phyloP scores from a whole-genome alignment of 73 alveolate genomes.

The Chromera velia region DNA sequence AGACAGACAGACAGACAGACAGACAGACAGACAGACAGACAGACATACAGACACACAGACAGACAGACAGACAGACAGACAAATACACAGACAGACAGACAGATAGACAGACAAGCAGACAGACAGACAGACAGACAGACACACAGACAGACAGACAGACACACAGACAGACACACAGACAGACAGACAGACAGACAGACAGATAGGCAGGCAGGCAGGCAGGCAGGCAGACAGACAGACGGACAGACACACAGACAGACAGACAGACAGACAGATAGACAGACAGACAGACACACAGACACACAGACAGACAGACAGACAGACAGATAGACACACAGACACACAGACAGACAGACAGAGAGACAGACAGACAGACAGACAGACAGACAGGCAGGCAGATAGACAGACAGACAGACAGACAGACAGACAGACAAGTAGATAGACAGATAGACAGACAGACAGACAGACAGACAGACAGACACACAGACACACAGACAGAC shows the following conservation, averaged over 20 bases:
- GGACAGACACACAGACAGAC: no score
- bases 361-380: constrained; percentile 11
- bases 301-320: background rate
- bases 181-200: constrained; percentile 5
- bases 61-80: no score
- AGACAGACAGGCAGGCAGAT: no score
- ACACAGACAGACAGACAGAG: background rate
- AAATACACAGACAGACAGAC: no score
- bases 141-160: constrained; percentile 18
- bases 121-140: constrained; percentile 15
- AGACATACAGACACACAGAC: no score
- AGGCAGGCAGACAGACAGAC: no score
- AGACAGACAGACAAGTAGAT: constrained; percentile 9
- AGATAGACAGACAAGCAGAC: no score
- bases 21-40: constrained; percentile 12
- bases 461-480: constrained; percentile 15
- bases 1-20: constrained; percentile 6
- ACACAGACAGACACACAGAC: constrained; percentile 10
- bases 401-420: constrained; percentile 12
- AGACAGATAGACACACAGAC: no score
- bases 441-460: constrained; percentile 22
- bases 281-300: constrained; percentile 8
- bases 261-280: no score
- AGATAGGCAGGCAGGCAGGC: no score
- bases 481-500: constrained; percentile 7